Percentiles rank a stretch among this genome's conserved stretches.
Conservation (phyloP, 140 eudicot genomes). For the Senecio squalidus region DNA sequence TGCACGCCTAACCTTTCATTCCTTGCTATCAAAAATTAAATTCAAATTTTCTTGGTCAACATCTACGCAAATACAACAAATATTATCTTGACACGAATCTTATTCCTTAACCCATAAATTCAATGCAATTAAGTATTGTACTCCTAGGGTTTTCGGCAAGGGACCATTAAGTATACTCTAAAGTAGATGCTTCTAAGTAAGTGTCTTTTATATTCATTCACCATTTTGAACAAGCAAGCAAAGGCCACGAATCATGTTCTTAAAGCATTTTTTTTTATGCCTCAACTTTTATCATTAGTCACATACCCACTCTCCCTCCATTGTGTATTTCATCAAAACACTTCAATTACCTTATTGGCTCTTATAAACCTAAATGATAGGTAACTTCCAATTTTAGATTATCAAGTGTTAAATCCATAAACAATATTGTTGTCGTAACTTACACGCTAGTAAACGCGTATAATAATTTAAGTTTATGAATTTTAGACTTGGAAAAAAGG, state of each 20-base stretch:
- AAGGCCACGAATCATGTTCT: slow-evolving; percentile 24
- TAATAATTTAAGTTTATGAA: background rate
- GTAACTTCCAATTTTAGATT: background rate
- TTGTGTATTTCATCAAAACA: slow-evolving; percentile 19
- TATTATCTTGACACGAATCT: background rate
- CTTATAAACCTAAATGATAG: slow-evolving; percentile 5
- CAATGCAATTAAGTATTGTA: background rate
- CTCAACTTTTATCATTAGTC: slow-evolving; percentile 7
- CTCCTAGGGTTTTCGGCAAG: background rate
- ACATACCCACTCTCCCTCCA: background rate
- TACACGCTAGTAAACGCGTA: background rate
- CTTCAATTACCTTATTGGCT: slow-evolving; percentile 13
- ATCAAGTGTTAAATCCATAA: background rate
- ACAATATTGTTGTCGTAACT: background rate
- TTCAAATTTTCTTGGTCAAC: slow-evolving; percentile 9
- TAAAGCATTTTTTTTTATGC: slow-evolving; percentile 16
- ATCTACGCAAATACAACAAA: background rate
- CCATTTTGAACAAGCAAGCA: slow-evolving; percentile 28
- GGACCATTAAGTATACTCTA: slow-evolving; percentile 6
- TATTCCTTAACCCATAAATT: background rate
- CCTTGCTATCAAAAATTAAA: background rate
- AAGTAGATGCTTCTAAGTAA: slow-evolving; percentile 17
- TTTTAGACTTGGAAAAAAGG: background rate
- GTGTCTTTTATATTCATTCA: background rate
- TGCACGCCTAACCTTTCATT: slow-evolving; percentile 9